Percentiles rank a stretch among this genome's conserved stretches.
phyloP scores from a whole-genome alignment of 495 filamentous ascomycete species.

The Melanomma pulvis-pyrius region DNA sequence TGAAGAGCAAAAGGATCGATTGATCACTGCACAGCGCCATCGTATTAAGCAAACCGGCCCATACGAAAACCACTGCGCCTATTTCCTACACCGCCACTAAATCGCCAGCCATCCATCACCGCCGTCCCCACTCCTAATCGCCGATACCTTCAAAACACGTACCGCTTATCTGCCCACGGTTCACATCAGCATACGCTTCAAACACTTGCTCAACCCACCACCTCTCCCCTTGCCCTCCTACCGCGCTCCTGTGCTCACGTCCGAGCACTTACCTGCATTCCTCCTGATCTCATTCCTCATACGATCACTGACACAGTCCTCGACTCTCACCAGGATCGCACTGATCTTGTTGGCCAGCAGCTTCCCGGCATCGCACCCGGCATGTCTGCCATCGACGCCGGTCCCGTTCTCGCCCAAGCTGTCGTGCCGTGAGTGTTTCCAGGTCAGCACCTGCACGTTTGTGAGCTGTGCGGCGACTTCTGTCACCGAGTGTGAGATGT shows the following conservation, averaged over 20 bases:
- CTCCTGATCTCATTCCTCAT: conserved; percentile 11
- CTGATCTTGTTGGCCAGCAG: background rate
- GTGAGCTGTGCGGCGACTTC: background rate
- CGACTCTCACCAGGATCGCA: conserved; percentile 8
- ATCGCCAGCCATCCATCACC: no score
- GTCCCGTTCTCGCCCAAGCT: background rate
- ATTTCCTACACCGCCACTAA: no score
- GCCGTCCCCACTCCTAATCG: no score
- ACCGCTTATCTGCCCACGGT: no score
- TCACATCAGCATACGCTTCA: no score
- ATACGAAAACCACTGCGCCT: no score
- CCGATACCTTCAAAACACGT: background rate
- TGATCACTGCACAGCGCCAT: no score
- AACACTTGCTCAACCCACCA: background rate
- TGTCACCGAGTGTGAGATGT: background rate
- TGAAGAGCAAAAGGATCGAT: no score
- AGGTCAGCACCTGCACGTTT: background rate
- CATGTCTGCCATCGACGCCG: background rate
- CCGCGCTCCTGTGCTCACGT: background rate
- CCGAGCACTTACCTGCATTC: conserved; percentile 10
- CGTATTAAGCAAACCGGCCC: no score
- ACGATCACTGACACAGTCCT: background rate
- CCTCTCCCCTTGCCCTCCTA: background rate
- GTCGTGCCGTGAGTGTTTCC: background rate
- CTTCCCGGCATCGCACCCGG: conserved; percentile 11